Evolutionary conservation across 2,329 filamentous ascomycete species (phyloP), one percentile per base, ranked within the genome.

Genomic region (Colletotrichum graminicola): DNA sequence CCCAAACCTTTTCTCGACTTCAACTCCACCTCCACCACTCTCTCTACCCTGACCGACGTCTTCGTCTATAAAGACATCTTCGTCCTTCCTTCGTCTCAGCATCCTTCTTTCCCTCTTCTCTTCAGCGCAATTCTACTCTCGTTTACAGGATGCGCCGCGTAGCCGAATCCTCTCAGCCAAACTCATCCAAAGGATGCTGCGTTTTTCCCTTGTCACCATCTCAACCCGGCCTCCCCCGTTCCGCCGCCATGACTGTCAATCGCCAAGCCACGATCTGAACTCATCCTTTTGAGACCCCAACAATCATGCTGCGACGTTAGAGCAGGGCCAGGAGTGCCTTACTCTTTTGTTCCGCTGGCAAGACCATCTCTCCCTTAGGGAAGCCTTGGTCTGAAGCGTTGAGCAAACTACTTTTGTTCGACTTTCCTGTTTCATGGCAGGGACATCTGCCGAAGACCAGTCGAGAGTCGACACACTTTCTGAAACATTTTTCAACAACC

Each of bases 1-100:
- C 67, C 65, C 55, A 59, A 73, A 73, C 67, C 71, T 66, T 67
- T 64, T 74, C 71, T 73, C 56, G 62, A 74, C 73, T 61, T 73
- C 73, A 73, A 52, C 63, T 67, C 64, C 41, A 56, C 62, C 51
- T 66, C 43, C 29, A 32, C 36, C 43, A 23, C 45, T 10, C 32
- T 49, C 5, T 8, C 18, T 16, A 41, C 39, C 14, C 39, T 18
- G 6, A 41, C 45, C 23, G 5, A 29, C 43, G 45, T 23, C 32
- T 39, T 41, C 36, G 26, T 41, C 23, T 74, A 75, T 75, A 75
- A 75, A 74, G 39, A 45, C 23, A 49, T 52, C 52, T 16, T 26
- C 36, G 41, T 45, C 36, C 65, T 57, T 68, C 59, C 62, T 32
- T 32, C 26, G 29, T 62, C 63, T 36, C 18, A 34, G 32, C 26